A percentile compares a stretch with the other conserved stretches of the same genome.
Conservation (phyloP, 371 early-diverging fungal species). For the Mucor irregularis region DNA sequence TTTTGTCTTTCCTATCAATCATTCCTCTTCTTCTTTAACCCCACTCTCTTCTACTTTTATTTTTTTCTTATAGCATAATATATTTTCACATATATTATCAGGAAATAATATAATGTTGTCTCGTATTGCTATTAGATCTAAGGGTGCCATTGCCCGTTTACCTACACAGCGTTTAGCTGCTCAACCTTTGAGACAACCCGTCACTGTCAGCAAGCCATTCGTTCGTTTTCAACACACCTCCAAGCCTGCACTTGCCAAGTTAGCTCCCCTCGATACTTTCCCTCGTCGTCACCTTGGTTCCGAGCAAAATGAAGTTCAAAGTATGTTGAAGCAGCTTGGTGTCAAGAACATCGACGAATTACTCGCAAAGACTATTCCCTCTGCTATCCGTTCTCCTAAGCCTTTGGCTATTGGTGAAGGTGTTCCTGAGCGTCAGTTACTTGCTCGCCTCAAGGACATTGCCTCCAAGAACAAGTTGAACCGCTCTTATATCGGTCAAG, state of each 20-base stretch:
- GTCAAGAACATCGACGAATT: conserved; percentile 79
- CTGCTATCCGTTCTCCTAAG: conserved; percentile 72
- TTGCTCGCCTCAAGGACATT: conserved; percentile 76
- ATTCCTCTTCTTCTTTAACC: background rate
- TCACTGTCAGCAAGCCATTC: conserved; percentile 10
- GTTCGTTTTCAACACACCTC: conserved; percentile 36
- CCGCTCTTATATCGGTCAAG: conserved; percentile 93
- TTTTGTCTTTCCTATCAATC: background rate
- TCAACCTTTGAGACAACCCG: conserved; percentile 16
- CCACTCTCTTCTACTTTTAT: conserved; percentile 12
- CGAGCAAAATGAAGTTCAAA: conserved; percentile 63
- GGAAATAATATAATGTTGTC: conserved; percentile 27
- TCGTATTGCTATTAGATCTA: conserved; percentile 34
- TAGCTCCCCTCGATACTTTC: conserved; percentile 72
- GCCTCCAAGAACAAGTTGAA: conserved; percentile 90
- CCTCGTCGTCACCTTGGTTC: conserved; percentile 92
- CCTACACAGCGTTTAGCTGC: conserved; percentile 13
- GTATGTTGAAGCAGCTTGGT: conserved; percentile 82
- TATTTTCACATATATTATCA: background rate
- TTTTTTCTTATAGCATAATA: background rate
- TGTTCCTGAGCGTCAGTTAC: conserved; percentile 80
- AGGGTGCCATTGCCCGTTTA: conserved; percentile 19
- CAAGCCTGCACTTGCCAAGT: conserved; percentile 38
- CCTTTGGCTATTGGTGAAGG: conserved; percentile 68
- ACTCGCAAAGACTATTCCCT: conserved; percentile 82